Percentiles rank a stretch among this genome's conserved stretches.
Conservation (phyloP, 176 grass and related monocot species). For the Oryza brachyantha region DNA sequence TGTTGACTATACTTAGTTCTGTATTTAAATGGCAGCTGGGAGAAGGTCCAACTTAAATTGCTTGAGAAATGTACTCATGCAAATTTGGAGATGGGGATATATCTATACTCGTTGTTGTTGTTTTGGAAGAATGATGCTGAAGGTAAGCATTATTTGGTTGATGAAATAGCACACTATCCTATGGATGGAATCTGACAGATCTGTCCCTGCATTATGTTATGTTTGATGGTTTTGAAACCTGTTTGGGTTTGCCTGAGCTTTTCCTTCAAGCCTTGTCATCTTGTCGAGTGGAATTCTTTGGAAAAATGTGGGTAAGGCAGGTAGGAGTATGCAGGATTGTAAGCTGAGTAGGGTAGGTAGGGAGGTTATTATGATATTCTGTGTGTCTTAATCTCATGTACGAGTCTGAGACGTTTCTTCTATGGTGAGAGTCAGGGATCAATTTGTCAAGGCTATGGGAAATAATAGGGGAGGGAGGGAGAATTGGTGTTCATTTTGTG, state of each 20-base stretch:
- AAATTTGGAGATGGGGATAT: constrained; percentile 63
- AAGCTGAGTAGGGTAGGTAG: background rate
- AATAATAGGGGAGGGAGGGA: no score
- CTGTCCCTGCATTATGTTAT: background rate
- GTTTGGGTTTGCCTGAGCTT: background rate
- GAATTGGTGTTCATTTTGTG: no score
- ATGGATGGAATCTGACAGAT: constrained; percentile 12
- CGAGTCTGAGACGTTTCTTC: background rate
- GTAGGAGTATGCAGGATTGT: background rate
- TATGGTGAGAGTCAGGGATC: background rate
- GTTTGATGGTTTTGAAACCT: background rate
- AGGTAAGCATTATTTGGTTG: constrained; percentile 47
- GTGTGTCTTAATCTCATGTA: background rate
- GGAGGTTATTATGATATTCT: background rate
- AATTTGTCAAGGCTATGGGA: background rate
- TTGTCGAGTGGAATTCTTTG: background rate
- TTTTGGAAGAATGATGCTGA: constrained; percentile 62
- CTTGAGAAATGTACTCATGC: constrained; percentile 68
- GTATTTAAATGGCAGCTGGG: constrained; percentile 92
- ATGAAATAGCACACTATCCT: constrained; percentile 20
- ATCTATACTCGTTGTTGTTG: constrained; percentile 73
- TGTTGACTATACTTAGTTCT: constrained; percentile 37
- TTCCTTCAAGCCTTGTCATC: background rate
- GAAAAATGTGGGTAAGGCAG: background rate
- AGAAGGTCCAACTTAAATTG: constrained; percentile 84